A percentile compares a stretch with the other conserved stretches of the same genome.
phyloP scores from a whole-genome alignment of 1,139 yeast genomes.

The Kodamaea anthophila region DNA sequence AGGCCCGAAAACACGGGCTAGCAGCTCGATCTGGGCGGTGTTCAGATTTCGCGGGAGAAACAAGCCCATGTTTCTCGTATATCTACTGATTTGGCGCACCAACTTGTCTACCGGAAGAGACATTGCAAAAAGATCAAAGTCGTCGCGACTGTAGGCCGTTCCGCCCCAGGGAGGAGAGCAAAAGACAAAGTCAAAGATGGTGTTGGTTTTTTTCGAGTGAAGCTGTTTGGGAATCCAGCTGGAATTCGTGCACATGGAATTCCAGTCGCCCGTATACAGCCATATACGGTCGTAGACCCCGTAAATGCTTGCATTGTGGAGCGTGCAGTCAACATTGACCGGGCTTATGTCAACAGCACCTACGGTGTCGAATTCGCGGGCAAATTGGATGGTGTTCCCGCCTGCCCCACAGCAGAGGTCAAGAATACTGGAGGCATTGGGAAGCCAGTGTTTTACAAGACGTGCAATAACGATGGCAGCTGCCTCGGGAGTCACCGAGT shows the following conservation, averaged over 20 bases:
- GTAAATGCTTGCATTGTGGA: constrained; percentile 69
- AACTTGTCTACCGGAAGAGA: constrained; percentile 40
- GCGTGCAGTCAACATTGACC: constrained; percentile 59
- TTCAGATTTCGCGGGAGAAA: constrained; percentile 74
- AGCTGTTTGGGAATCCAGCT: constrained; percentile 27
- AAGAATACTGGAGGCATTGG: constrained; percentile 40
- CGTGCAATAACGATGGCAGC: constrained; percentile 62
- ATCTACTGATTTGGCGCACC: constrained; percentile 33
- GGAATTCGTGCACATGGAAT: constrained; percentile 22
- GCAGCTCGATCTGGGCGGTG: constrained; percentile 46
- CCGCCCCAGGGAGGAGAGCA: constrained; percentile 99
- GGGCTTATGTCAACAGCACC: constrained; percentile 64
- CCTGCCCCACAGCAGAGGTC: constrained; percentile 97
- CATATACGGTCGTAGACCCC: constrained; percentile 46
- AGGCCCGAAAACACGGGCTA: constrained; percentile 45
- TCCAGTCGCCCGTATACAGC: constrained; percentile 55
- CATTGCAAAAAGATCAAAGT: constrained; percentile 20
- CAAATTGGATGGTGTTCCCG: constrained; percentile 86
- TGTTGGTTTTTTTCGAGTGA: constrained; percentile 11
- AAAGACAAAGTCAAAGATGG: constrained; percentile 58
- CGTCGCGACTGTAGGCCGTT: constrained; percentile 46
- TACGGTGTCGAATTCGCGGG: constrained; percentile 48
- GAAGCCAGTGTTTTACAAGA: constrained; percentile 36
- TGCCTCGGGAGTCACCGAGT: constrained; percentile 82
- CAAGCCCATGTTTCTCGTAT: constrained; percentile 52